phyloP scores from a whole-genome alignment of 2,329 filamentous ascomycete species.

The Acephala macrosclerotiorum region DNA sequence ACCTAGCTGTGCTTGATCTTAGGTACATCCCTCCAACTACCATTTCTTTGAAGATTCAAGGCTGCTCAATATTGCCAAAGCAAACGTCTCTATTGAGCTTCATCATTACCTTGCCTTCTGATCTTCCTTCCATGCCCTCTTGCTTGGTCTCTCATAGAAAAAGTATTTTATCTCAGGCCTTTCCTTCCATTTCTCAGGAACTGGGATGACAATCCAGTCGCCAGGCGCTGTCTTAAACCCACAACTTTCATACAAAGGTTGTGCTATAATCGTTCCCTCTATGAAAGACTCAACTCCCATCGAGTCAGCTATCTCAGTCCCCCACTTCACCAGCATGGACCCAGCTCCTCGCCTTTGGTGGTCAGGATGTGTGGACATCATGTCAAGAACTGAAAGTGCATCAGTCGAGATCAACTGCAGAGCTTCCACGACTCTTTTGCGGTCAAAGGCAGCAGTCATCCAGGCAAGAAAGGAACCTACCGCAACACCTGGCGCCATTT shows the following conservation, averaged over 20 bases:
- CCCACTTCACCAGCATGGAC: constrained; percentile 50
- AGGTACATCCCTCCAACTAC: too few relatives aligned
- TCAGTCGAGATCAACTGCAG: neutral
- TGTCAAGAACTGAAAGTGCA: constrained; percentile 36
- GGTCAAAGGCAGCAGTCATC: neutral
- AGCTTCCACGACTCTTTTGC: too few relatives aligned
- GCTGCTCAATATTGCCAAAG: too few relatives aligned
- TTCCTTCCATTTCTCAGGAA: constrained; percentile 30
- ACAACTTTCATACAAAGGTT: constrained; percentile 31
- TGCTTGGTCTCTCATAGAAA: constrained; percentile 25
- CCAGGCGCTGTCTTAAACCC: constrained; percentile 26
- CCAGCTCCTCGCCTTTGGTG: constrained; percentile 49
- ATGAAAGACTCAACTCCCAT: constrained; percentile 42
- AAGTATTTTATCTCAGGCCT: constrained; percentile 27
- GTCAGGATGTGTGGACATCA: constrained; percentile 49
- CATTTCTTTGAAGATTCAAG: too few relatives aligned
- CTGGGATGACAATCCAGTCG: constrained; percentile 23
- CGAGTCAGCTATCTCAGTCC: constrained; percentile 46
- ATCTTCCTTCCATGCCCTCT: neutral
- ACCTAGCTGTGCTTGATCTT: too few relatives aligned
- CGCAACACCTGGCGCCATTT: constrained; percentile 25
- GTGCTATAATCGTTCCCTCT: constrained; percentile 24
- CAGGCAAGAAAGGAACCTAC: constrained; percentile 22
- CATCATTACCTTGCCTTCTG: neutral
- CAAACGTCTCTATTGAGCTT: neutral